Percentiles rank a stretch among this genome's conserved stretches.
These are phyloP conservation scores for Phytopythium boreale DNA, from an alignment of 352 stramenopile species.

Conservation along the genomic window DNA sequence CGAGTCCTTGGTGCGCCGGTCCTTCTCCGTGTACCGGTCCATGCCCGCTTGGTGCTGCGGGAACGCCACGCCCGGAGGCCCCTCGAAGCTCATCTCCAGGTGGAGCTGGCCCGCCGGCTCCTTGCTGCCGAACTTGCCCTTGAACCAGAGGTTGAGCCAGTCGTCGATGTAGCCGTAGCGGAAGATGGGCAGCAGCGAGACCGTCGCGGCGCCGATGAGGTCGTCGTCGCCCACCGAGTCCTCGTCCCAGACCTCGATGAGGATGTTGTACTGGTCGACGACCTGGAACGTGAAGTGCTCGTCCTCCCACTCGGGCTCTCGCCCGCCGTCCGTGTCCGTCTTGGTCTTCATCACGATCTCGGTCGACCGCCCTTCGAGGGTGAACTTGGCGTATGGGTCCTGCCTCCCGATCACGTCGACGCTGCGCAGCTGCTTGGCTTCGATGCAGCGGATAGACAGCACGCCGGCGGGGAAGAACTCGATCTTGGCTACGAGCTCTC, in stretches of 20 bases:
- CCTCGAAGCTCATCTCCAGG: constrained; percentile 87
- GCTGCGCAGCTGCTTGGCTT: constrained; percentile 60
- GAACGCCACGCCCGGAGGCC: constrained; percentile 75
- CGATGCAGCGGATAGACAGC: constrained; percentile 58
- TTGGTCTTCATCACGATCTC: constrained; percentile 81
- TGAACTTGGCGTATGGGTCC: constrained; percentile 81
- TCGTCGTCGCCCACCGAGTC: constrained; percentile 89
- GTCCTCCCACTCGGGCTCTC: constrained; percentile 82
- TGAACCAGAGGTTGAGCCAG: constrained; percentile 87
- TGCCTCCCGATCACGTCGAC: constrained; percentile 74
- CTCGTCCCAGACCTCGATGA: constrained; percentile 90
- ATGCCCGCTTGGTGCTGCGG: constrained; percentile 88
- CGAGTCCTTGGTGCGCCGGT: constrained; percentile 69
- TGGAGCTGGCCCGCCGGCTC: constrained; percentile 84
- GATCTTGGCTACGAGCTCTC: constrained; percentile 73
- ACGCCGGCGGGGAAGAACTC: constrained; percentile 81
- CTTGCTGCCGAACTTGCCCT: constrained; percentile 86
- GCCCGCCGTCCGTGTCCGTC: constrained; percentile 82
- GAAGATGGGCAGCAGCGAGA: constrained; percentile 91
- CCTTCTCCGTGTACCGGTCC: constrained; percentile 69
- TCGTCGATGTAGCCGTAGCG: constrained; percentile 85
- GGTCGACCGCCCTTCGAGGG: constrained; percentile 64
- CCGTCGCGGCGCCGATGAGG: constrained; percentile 77
- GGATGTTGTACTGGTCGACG: constrained; percentile 91
- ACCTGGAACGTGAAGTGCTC: constrained; percentile 86